These are phyloP conservation scores for Ceratobasidium sp. DNA, from an alignment of 1,284 basidiomycete species.

Conservation along the genomic window DNA sequence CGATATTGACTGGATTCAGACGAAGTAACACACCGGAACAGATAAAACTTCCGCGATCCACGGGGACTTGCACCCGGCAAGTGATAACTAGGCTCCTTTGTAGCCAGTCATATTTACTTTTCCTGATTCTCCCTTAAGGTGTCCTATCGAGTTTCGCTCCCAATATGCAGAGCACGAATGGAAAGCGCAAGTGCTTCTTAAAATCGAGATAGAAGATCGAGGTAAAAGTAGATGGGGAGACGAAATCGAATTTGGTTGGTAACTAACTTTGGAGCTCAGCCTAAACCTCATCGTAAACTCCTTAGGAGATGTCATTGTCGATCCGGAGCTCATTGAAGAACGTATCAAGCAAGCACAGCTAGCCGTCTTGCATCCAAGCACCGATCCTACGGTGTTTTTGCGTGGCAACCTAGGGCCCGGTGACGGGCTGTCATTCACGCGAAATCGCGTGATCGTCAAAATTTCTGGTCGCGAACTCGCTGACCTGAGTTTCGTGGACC, in stretches of 20 bases:
- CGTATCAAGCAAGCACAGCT: conserved; percentile 59
- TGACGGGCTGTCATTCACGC: conserved; percentile 54
- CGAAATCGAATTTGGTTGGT: conserved; percentile 50
- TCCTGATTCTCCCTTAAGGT: conserved; percentile 47
- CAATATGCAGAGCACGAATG: conserved; percentile 50
- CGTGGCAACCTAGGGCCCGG: conserved; percentile 46
- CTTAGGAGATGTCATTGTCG: neutral
- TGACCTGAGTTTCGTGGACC: conserved; percentile 64
- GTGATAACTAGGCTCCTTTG: neutral
- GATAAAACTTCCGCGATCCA: conserved; percentile 56
- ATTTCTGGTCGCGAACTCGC: conserved; percentile 59
- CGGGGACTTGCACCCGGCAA: conserved; percentile 57
- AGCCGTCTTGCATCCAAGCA: conserved; percentile 57
- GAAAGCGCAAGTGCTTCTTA: conserved; percentile 56
- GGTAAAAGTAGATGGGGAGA: conserved; percentile 47
- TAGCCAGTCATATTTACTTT: neutral
- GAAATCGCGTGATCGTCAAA: conserved; percentile 60
- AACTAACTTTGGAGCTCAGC: conserved; percentile 52
- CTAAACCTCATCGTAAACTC: conserved; percentile 50
- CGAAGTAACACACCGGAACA: too few relatives aligned
- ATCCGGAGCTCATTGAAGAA: neutral
- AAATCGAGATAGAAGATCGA: conserved; percentile 52
- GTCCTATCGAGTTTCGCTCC: conserved; percentile 59
- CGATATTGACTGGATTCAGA: too few relatives aligned
- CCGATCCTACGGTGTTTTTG: conserved; percentile 45